Evolutionary conservation across 2,329 filamentous ascomycete species (phyloP).

Genomic region (Rutstroemia sp.): DNA sequence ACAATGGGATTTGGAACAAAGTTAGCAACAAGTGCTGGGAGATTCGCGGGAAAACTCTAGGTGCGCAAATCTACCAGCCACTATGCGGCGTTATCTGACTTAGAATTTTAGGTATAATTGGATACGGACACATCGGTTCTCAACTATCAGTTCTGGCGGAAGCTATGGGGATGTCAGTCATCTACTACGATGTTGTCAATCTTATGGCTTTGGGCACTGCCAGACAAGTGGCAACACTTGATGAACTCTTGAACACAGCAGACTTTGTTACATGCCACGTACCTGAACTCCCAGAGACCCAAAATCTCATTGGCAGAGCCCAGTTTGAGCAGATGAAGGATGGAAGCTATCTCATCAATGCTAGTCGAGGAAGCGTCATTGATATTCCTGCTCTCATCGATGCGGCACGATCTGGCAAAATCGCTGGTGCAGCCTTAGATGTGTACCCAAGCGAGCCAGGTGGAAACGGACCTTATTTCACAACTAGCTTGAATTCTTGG

Average conservation of each 20-base stretch:
- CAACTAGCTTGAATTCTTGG: conserved; percentile 73
- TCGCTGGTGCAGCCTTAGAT: conserved; percentile 91
- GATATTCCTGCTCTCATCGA: conserved; percentile 89
- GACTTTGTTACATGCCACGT: conserved; percentile 96
- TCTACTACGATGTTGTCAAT: conserved; percentile 93
- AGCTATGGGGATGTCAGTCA: conserved; percentile 95
- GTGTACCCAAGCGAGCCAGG: conserved; percentile 93
- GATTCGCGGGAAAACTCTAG: conserved; percentile 92
- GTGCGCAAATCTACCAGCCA: conserved; percentile 33
- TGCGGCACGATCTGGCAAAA: conserved; percentile 75
- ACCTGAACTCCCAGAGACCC: conserved; percentile 86
- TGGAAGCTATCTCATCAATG: conserved; percentile 92
- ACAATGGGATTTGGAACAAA: conserved; percentile 95
- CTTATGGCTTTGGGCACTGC: conserved; percentile 91
- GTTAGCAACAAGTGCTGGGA: conserved; percentile 97
- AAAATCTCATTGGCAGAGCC: conserved; percentile 75
- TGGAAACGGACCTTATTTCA: conserved; percentile 94
- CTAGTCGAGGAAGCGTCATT: conserved; percentile 86
- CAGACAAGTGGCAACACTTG: conserved; percentile 70
- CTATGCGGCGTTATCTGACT: background rate
- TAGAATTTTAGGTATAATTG: conserved; percentile 62
- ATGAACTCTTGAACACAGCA: conserved; percentile 67
- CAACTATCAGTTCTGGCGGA: conserved; percentile 94
- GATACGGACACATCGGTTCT: conserved; percentile 95
- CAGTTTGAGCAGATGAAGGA: conserved; percentile 87